Evolutionary conservation across 23 red algal genomes (phyloP).

Genomic region (Gracilariopsis chorda): DNA sequence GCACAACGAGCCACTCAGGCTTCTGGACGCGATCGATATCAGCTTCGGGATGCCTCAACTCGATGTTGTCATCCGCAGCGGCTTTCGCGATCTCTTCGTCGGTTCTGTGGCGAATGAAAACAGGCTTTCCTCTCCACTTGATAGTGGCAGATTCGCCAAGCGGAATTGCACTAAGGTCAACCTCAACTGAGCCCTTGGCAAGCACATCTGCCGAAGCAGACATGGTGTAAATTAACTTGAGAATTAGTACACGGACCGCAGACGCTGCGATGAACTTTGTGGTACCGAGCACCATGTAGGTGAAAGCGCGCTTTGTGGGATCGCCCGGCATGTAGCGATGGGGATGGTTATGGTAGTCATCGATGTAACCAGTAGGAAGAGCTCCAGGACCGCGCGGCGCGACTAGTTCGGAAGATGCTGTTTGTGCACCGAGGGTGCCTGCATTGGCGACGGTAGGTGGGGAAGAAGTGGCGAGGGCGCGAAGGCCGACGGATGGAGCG

Average conservation of each 20-base stretch:
- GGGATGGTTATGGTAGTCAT: conserved; percentile 89
- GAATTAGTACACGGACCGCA: conserved; percentile 78
- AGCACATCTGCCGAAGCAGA: conserved; percentile 95
- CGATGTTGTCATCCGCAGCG: conserved; percentile 76
- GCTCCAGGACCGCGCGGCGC: conserved; percentile 56
- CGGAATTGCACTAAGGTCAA: conserved; percentile 83
- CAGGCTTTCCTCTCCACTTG: conserved; percentile 99
- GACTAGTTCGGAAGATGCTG: conserved; percentile 39
- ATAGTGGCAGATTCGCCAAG: conserved; percentile 90
- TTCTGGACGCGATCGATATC: conserved; percentile 80
- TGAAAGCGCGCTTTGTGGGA: conserved; percentile 94
- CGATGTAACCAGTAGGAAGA: conserved; percentile 83
- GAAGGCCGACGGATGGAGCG: conserved; percentile 1
- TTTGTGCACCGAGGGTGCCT: conserved; percentile 46
- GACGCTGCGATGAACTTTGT: conserved; percentile 94
- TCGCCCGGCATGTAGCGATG: conserved; percentile 86
- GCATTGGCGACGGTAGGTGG: conserved; percentile 59
- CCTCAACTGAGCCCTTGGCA: conserved; percentile 86
- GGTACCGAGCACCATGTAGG: conserved; percentile 91
- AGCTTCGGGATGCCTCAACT: conserved; percentile 80
- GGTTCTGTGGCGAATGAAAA: conserved; percentile 97
- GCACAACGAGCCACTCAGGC: conserved; percentile 93
- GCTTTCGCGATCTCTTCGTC: conserved; percentile 82
- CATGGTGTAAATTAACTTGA: conserved; percentile 98
- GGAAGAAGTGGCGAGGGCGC: conserved; percentile 28